Percentiles rank a stretch among this genome's conserved stretches.
Evolutionary conservation across 2,329 filamentous ascomycete genomes (phyloP).

Genomic region (Penicillium sp.): DNA sequence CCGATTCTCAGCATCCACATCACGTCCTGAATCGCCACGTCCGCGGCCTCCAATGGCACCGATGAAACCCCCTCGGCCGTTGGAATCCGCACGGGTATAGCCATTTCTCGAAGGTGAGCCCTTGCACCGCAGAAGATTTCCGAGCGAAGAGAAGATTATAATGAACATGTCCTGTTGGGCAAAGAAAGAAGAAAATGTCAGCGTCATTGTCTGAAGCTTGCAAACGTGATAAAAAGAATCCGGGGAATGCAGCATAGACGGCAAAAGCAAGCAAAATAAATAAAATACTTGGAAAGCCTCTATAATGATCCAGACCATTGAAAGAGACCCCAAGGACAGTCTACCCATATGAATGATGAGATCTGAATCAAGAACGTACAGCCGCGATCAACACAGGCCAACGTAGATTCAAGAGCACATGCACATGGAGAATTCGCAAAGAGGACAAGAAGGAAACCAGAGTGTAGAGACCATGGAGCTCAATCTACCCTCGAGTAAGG

Average conservation of each 20-base stretch:
- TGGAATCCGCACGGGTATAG: conserved; percentile 35
- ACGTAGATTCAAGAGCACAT: not conserved
- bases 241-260: not conserved
- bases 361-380: conserved; percentile 12
- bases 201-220: conserved; percentile 5
- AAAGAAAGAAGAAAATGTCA: conserved; percentile 16
- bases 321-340: not conserved
- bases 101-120: conserved; percentile 33
- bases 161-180: conserved; percentile 47
- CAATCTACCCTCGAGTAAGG: conserved; percentile 40
- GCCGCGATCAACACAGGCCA: conserved; percentile 12
- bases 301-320: not conserved
- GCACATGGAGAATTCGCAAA: not conserved
- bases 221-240: conserved; percentile 1
- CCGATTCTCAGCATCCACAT: conserved; percentile 81
- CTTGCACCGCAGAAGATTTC: conserved; percentile 39
- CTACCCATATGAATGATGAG: conserved; percentile 2
- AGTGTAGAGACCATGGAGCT: conserved; percentile 22
- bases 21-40: conserved; percentile 21
- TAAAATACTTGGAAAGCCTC: not conserved
- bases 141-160: conserved; percentile 49
- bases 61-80: conserved; percentile 32
- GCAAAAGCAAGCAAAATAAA: conserved; percentile 1
- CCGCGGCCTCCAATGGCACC: conserved; percentile 38
- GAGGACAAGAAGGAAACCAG: conserved; percentile 1